Evolutionary conservation across 768 basidiomycete species (phyloP).

Genomic region (Agrocybe praecox): DNA sequence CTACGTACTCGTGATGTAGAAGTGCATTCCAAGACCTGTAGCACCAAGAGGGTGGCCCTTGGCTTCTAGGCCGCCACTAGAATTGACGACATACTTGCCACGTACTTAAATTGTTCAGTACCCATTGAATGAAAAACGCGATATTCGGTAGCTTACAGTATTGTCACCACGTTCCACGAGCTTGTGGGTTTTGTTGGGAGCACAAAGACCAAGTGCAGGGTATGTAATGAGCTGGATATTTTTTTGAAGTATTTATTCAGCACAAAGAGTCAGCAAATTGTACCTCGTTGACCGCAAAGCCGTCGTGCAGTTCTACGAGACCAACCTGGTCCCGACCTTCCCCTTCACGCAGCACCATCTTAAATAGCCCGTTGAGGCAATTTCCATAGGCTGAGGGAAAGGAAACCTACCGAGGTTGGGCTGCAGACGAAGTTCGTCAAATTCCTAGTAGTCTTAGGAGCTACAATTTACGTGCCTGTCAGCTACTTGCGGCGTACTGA

Average conservation of each 20-base stretch:
- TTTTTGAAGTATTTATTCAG: neutral
- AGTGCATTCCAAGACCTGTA: slow-evolving; percentile 85
- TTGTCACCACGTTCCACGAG: slow-evolving; percentile 78
- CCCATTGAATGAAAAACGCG: neutral
- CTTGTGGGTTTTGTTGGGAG: slow-evolving; percentile 66
- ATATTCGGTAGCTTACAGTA: slow-evolving; percentile 51
- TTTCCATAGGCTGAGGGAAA: neutral
- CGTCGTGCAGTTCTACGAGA: slow-evolving; percentile 87
- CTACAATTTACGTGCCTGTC: slow-evolving; percentile 31
- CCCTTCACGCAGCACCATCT: slow-evolving; percentile 75
- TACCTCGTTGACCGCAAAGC: slow-evolving; percentile 83
- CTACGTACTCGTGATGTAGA: slow-evolving; percentile 74
- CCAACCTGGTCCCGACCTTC: slow-evolving; percentile 73
- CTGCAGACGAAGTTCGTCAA: slow-evolving; percentile 88
- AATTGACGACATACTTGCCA: slow-evolving; percentile 84
- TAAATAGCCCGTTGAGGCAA: slow-evolving; percentile 22
- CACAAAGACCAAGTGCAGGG: slow-evolving; percentile 76
- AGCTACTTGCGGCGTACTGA: neutral
- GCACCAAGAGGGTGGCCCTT: slow-evolving; percentile 88
- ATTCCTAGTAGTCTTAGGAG: slow-evolving; percentile 70
- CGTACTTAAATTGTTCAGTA: slow-evolving; percentile 49
- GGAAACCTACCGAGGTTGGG: slow-evolving; percentile 65
- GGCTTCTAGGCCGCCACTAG: slow-evolving; percentile 85
- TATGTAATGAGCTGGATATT: slow-evolving; percentile 71
- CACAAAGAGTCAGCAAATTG: slow-evolving; percentile 7